Base-by-base conservation (phyloP, 1,139 yeast species). In the Kodamaea derodonti region DNA sequence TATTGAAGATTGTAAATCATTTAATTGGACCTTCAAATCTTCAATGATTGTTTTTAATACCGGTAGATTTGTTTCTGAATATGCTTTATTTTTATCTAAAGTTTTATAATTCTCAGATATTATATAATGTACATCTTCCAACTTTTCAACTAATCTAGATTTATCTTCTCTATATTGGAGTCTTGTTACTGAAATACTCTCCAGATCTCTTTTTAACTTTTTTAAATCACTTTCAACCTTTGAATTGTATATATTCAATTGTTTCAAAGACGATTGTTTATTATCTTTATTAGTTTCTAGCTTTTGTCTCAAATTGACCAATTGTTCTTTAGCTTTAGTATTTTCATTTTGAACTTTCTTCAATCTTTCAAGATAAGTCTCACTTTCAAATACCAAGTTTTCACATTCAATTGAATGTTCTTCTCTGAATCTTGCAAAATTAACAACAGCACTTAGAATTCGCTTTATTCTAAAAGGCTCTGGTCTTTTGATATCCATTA, bases 401-500 rank as follows among this genome's bases (percentile, higher is more conserved):
- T 81, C 88, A 48, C 84, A 80, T 78, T 49, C 88, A 14, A 68
- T 72, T 53, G 84, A 75, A 37, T 84, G 79, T 44, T 80, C 85
- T 48, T 86, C 95, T 45, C 95, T 69, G 49, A 84, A 87, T 39
- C 94, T 63, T 2, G 95, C 95, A 64, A 77, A 88, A 52, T 88
- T 87, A 13, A 87, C 84, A 33, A 88, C 80, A 1, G 94, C 95
- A 53, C 95, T 85, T 20, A 88, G 58, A 14, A 85, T 69, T 32
- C 94, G 65, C 43, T 79, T 63, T 3, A 78, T 68, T 38, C 95
- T 64, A 31, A 57, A 59, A 0, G 85, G 69, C 16, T 87, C 95
- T 0, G 97, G 97, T 29, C 62, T 50, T 42, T 57, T 48, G 17
- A 75, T 63, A 58, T 88, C 97, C 62, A 75, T 69, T 35, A 87